Evolutionary conservation across 768 basidiomycete genomes (phyloP), one percentile per base, ranked within the genome.

Genomic region (Suillus paluster): DNA sequence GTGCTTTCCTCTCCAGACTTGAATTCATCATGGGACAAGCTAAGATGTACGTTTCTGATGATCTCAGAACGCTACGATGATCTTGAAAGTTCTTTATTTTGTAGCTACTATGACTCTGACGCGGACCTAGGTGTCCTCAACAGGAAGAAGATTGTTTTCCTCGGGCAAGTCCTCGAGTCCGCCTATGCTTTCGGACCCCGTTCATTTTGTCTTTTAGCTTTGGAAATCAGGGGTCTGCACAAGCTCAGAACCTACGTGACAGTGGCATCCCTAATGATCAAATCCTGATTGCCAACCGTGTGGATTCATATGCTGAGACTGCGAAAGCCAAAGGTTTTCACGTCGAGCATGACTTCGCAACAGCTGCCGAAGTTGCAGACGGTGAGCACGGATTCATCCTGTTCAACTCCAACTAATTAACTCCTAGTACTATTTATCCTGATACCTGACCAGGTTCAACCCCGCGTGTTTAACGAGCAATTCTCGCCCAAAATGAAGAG

Each of bases 201-300:
- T 42, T 45, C 30, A 45, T 59, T 30, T 33, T 36, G 21, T 17
- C 2, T 2, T 11, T 23, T 62, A 87, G 86, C 5, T 88, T 86
- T 70, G 86, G 86, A 48, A 87, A 86, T 70, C 86, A 88, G 70
- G 86, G 86, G 14, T 83, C 86, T 36, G 86, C 86, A 53, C 86
- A 87, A 69, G 86, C 86, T 5, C 86, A 87, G 73, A 88, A 88
- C 63, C 67, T 88, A 62, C 80, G 86, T n/a, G 86, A 87, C 63
- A 79, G 83, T 57, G 86, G 86, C 3, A 84, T 87, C 61, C 78
- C 83, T 5, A 87, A 87, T 65, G 83, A 86, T n/a, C 79, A 77
- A 52, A 87, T 88, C 58, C 59, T 86, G 62, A 78, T 88, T 61
- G 86, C 84, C 12, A 87, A 87, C 67, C 80, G 86, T 6, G 71